These are phyloP conservation scores for Mollisia scopiformis DNA, from an alignment of 2,329 filamentous ascomycete species.

Conservation along the genomic window DNA sequence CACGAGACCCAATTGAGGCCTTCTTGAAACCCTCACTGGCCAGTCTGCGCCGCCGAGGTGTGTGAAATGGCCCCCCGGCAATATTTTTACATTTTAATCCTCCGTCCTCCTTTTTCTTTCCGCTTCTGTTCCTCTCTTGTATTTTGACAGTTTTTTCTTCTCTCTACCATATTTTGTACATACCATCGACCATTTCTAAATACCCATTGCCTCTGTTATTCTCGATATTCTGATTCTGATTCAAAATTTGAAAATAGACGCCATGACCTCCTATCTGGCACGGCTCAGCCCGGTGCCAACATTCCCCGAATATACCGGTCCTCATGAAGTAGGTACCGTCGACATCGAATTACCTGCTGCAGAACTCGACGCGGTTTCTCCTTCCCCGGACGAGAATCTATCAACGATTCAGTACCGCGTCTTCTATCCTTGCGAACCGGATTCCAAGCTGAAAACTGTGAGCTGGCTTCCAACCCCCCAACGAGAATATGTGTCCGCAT, in stretches of 20 bases:
- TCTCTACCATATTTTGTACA: not conserved
- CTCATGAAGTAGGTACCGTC: slow-evolving; percentile 77
- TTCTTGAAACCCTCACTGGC: not conserved
- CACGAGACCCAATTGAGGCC: not conserved
- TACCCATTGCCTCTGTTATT: not conserved
- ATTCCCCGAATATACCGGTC: slow-evolving; percentile 77
- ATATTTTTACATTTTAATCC: not conserved
- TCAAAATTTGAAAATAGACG: not conserved
- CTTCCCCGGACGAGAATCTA: slow-evolving; percentile 58
- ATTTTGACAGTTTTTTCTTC: not conserved
- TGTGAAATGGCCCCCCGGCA: not conserved
- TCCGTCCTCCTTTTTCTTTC: not conserved
- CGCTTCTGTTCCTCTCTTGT: not conserved
- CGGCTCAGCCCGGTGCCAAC: slow-evolving; percentile 68
- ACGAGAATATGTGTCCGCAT: slow-evolving; percentile 72
- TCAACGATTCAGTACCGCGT: slow-evolving; percentile 79
- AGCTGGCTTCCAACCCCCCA: slow-evolving; percentile 82
- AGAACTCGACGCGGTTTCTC: slow-evolving; percentile 57
- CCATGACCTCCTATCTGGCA: slow-evolving; percentile 41
- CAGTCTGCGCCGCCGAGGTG: not conserved
- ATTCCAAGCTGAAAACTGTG: slow-evolving; percentile 53
- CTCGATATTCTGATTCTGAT: not conserved
- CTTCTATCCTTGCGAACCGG: slow-evolving; percentile 72
- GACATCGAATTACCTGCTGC: slow-evolving; percentile 79
- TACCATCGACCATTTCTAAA: not conserved